Evolutionary conservation across 179 eudicot species (phyloP).

Genomic region (Beta lomatogona): DNA sequence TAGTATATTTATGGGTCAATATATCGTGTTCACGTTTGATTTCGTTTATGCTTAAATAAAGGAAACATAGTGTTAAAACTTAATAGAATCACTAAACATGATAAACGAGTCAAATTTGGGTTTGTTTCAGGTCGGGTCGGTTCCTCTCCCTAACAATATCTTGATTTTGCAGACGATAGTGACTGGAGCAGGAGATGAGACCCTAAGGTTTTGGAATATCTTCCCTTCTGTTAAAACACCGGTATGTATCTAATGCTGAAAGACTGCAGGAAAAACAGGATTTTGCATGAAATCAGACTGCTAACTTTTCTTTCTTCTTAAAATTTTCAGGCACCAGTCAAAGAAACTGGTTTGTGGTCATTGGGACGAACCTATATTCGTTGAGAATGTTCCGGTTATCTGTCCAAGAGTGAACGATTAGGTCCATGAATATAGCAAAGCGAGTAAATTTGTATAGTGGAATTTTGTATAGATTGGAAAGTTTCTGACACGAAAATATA

Average conservation of each 20-base stretch:
- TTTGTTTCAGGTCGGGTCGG: too few species aligned
- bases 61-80: too few species aligned
- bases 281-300: not conserved
- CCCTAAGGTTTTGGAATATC: constrained; percentile 90
- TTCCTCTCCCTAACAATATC: not conserved
- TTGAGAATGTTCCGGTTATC: not conserved
- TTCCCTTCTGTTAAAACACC: constrained; percentile 86
- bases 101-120: too few species aligned
- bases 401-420: not conserved
- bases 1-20: too few species aligned
- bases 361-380: constrained; percentile 28
- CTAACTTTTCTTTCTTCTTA: not conserved
- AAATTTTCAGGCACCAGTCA: constrained; percentile 5
- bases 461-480: constrained; percentile 1
- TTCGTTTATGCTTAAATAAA: too few species aligned
- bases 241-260: constrained; percentile 38
- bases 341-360: constrained; percentile 13
- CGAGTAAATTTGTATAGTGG: constrained; percentile 27
- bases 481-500: constrained; percentile 14
- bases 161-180: constrained; percentile 74
- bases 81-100: too few species aligned
- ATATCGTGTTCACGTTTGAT: too few species aligned
- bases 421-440: not conserved
- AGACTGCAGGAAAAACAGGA: not conserved
- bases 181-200: constrained; percentile 98